Percentiles rank a stretch among this genome's conserved stretches.
phyloP scores from a whole-genome alignment of 2,329 filamentous ascomycete species.

The Pyrenochaeta sp. region DNA sequence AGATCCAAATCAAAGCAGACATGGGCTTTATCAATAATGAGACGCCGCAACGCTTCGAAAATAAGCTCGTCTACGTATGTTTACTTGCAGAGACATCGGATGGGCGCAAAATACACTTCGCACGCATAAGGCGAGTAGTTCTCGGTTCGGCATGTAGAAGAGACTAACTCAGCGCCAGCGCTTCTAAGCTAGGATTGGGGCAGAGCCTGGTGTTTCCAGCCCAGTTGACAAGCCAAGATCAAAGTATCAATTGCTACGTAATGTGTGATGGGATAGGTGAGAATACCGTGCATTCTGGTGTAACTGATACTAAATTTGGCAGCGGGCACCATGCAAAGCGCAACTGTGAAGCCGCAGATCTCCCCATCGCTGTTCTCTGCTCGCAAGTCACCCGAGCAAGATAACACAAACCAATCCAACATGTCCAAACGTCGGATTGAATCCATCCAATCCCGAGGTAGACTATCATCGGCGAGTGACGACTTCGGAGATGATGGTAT shows the following conservation, averaged over 20 bases:
- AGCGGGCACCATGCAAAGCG: slow-evolving; percentile 66
- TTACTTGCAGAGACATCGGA: slow-evolving; percentile 77
- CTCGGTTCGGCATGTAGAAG: neutral
- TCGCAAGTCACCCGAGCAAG: slow-evolving; percentile 22
- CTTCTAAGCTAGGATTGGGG: slow-evolving; percentile 69
- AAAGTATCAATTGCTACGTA: slow-evolving; percentile 72
- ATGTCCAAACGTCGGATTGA: slow-evolving; percentile 42
- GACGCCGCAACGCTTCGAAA: slow-evolving; percentile 67
- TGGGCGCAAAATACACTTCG: slow-evolving; percentile 74
- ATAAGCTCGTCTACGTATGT: slow-evolving; percentile 73
- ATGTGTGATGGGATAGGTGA: slow-evolving; percentile 85
- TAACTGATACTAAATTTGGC: slow-evolving; percentile 13
- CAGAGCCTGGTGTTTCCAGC: slow-evolving; percentile 69
- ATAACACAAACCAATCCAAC: slow-evolving; percentile 30
- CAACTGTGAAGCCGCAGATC: slow-evolving; percentile 61
- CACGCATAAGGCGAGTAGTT: slow-evolving; percentile 61
- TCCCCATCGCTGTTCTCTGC: slow-evolving; percentile 55
- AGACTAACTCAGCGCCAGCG: slow-evolving; percentile 57
- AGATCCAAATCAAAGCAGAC: slow-evolving; percentile 70
- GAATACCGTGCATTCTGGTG: neutral
- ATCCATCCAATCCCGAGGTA: slow-evolving; percentile 10
- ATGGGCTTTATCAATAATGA: slow-evolving; percentile 77
- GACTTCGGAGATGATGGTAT: slow-evolving; percentile 63
- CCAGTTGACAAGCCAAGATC: slow-evolving; percentile 62
- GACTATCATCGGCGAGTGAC: slow-evolving; percentile 47